Percentiles rank a stretch among this genome's conserved stretches.
These are phyloP conservation scores for Erodium moschatum DNA, from an alignment of 441 rosid genomes.

Conservation along the genomic window DNA sequence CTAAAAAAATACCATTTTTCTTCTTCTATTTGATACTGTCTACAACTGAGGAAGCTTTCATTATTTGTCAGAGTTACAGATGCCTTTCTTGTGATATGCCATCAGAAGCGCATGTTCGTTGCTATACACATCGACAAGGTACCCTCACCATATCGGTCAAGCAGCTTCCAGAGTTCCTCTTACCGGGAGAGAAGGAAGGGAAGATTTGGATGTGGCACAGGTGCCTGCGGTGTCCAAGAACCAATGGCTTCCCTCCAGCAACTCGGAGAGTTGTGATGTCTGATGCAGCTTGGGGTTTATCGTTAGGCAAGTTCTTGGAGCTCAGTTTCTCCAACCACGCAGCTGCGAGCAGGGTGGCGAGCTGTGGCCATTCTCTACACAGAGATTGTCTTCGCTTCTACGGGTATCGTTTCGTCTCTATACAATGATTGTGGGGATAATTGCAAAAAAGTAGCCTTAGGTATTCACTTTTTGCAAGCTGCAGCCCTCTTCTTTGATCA, in stretches of 20 bases:
- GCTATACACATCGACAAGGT: constrained; percentile 96
- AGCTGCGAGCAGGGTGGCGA: constrained; percentile 98
- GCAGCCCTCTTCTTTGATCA: too few relatives aligned
- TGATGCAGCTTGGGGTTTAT: too few relatives aligned
- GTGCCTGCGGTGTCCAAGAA: constrained; percentile 79
- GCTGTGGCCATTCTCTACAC: constrained; percentile 97
- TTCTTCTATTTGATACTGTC: background rate
- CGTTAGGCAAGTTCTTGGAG: too few relatives aligned
- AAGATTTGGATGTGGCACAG: constrained; percentile 99
- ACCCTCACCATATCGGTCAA: constrained; percentile 92
- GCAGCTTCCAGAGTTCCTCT: constrained; percentile 57
- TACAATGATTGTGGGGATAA: background rate
- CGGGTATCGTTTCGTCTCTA: constrained; percentile 45
- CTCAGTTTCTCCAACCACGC: too few relatives aligned
- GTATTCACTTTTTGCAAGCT: too few relatives aligned
- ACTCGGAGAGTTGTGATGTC: constrained; percentile 69
- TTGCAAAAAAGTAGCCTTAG: too few relatives aligned
- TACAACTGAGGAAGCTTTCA: constrained; percentile 21
- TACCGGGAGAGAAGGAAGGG: constrained; percentile 89
- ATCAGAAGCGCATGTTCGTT: constrained; percentile 92
- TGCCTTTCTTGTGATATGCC: constrained; percentile 90
- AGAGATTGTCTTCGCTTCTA: constrained; percentile 99
- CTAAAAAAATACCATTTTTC: too few relatives aligned
- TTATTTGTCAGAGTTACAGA: constrained; percentile 43
- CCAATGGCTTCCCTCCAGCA: constrained; percentile 79